These are phyloP conservation scores for Entophlyctis luteolus DNA, from an alignment of 192 early-diverging fungal species.

Conservation along the genomic window DNA sequence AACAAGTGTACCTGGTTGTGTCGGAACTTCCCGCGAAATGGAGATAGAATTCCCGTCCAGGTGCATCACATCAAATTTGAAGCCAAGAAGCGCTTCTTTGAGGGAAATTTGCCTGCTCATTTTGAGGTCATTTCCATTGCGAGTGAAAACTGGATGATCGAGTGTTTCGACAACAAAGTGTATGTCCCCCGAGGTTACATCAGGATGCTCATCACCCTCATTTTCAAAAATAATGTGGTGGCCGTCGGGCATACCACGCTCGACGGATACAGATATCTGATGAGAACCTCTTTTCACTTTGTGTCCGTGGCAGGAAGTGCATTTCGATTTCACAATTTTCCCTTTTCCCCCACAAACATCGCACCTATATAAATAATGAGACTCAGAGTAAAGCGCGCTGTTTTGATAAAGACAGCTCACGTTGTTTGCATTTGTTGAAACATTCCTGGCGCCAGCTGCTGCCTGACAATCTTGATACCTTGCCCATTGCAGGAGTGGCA, in stretches of 20 bases:
- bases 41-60: conserved; percentile 61
- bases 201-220: conserved; percentile 89
- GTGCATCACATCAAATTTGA: conserved; percentile 69
- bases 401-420: conserved; percentile 25
- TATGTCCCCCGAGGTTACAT: conserved; percentile 80
- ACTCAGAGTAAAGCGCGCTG: neutral
- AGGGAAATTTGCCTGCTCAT: conserved; percentile 74
- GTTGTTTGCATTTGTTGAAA: conserved; percentile 89
- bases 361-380: conserved; percentile 47
- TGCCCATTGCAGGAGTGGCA: conserved; percentile 76
- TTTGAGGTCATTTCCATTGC: conserved; percentile 73
- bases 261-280: conserved; percentile 71
- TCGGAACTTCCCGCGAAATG: conserved; percentile 40
- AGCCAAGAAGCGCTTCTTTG: conserved; percentile 75
- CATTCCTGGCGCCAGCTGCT: conserved; percentile 88
- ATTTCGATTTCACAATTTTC: conserved; percentile 75
- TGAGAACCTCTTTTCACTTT: conserved; percentile 83
- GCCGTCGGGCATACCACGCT: conserved; percentile 79
- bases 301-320: conserved; percentile 75
- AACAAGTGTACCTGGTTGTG: conserved; percentile 52
- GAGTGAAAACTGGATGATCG: conserved; percentile 70
- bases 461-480: conserved; percentile 76
- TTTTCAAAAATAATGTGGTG: conserved; percentile 73
- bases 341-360: conserved; percentile 87
- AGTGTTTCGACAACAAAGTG: conserved; percentile 69